These are phyloP conservation scores for Cephaloascus fragrans DNA, from an alignment of 805 yeast genomes.

Conservation along the genomic window DNA sequence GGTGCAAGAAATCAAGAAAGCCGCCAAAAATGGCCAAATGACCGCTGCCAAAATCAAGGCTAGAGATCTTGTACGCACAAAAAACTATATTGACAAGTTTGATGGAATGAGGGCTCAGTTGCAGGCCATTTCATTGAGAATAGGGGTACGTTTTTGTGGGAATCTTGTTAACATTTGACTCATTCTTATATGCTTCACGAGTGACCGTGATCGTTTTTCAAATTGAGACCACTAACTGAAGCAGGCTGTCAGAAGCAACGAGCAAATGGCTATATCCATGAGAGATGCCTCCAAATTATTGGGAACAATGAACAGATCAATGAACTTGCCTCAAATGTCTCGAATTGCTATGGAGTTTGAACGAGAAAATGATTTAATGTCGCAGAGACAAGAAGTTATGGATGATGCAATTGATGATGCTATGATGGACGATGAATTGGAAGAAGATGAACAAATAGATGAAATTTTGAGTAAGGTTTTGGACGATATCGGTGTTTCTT, in stretches of 20 bases:
- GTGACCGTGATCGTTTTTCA: too few species aligned
- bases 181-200: too few species aligned
- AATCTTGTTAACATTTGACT: not conserved
- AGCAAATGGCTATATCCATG: conserved; percentile 94
- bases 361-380: conserved; percentile 91
- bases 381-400: conserved; percentile 97
- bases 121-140: conserved; percentile 86
- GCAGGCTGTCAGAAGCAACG: conserved; percentile 87
- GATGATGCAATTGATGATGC: conserved; percentile 97
- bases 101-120: conserved; percentile 90
- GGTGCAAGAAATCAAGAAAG: conserved; percentile 75
- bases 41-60: conserved; percentile 92
- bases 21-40: conserved; percentile 85
- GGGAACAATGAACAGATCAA: conserved; percentile 77
- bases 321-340: conserved; percentile 86
- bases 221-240: too few species aligned
- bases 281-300: conserved; percentile 82
- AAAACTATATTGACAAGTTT: conserved; percentile 76
- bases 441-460: conserved; percentile 82
- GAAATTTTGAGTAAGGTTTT: conserved; percentile 85
- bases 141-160: conserved; percentile 12
- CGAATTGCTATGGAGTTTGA: conserved; percentile 94
- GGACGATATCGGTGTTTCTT: conserved; percentile 92
- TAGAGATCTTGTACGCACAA: conserved; percentile 84
- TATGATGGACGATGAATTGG: conserved; percentile 84